A percentile compares a stretch with the other conserved stretches of the same genome.
Conservation (phyloP, 2,329 filamentous ascomycete genomes). For the Lachnum nothofagi region DNA sequence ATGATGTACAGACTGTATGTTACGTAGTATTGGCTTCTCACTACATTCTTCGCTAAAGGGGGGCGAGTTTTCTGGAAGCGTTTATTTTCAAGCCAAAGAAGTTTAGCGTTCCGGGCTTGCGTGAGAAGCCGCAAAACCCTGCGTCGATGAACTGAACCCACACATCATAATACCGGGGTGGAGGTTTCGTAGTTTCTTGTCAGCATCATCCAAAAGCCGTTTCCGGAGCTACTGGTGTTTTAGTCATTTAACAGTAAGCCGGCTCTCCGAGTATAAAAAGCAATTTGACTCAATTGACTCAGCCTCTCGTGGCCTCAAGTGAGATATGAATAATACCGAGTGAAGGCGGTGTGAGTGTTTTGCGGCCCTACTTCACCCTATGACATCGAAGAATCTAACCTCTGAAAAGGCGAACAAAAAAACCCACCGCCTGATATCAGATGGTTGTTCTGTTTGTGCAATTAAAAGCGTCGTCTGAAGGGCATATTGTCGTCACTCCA, state of each 20-base stretch:
- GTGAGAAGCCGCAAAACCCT: too few relatives aligned
- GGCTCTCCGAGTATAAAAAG: background rate
- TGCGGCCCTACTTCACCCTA: slow-evolving; percentile 2
- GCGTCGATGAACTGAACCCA: background rate
- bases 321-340: background rate
- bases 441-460: background rate
- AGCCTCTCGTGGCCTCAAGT: too few relatives aligned
- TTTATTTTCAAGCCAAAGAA: slow-evolving; percentile 4
- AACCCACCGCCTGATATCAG: background rate
- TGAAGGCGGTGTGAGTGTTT: background rate
- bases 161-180: background rate
- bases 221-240: too few relatives aligned
- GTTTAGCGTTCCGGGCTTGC: slow-evolving; percentile 6
- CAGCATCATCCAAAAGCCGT: too few relatives aligned
- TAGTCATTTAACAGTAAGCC: too few relatives aligned
- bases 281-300: background rate
- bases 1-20: slow-evolving; percentile 11
- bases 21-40: slow-evolving; percentile 15
- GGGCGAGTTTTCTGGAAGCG: slow-evolving; percentile 10
- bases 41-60: background rate
- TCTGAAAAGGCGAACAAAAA: background rate
- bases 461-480: too few relatives aligned
- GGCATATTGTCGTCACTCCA: too few relatives aligned
- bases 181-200: background rate
- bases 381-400: background rate